Conservation (phyloP, 371 early-diverging fungal species). For the Mucor mucedo region DNA sequence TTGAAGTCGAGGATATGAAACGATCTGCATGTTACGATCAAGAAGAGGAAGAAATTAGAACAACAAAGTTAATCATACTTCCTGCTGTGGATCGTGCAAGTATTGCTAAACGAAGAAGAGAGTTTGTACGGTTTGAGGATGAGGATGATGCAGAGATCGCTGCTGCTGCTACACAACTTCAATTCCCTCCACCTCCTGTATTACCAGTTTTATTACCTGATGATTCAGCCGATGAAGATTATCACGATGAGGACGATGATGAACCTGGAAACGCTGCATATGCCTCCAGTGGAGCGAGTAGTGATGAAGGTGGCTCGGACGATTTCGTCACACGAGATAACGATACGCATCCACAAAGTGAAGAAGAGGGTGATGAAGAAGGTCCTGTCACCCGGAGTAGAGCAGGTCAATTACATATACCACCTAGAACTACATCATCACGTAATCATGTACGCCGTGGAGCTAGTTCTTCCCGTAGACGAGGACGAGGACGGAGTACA, state of each 20-base stretch:
- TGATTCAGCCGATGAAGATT: conserved; percentile 69
- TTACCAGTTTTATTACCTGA: conserved; percentile 48
- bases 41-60: conserved; percentile 52
- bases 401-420: conserved; percentile 27
- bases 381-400: conserved; percentile 45
- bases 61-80: conserved; percentile 28
- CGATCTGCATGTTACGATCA: conserved; percentile 49
- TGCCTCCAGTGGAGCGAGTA: conserved; percentile 19
- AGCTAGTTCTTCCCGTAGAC: conserved; percentile 4
- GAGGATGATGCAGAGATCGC: conserved; percentile 60
- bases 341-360: conserved; percentile 17
- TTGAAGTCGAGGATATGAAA: conserved; percentile 52
- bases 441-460: conserved; percentile 7
- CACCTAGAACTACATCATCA: conserved; percentile 2
- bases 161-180: conserved; percentile 54
- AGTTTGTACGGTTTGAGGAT: conserved; percentile 52
- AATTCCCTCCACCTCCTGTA: conserved; percentile 33
- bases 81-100: conserved; percentile 54
- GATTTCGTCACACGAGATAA: conserved; percentile 24
- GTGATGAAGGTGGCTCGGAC: conserved; percentile 37
- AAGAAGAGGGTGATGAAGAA: conserved; percentile 31
- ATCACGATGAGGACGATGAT: conserved; percentile 35
- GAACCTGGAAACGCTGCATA: conserved; percentile 20
- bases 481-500: conserved; percentile 12
- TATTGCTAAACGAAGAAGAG: conserved; percentile 44